phyloP scores from a whole-genome alignment of 2,329 filamentous ascomycete genomes.

The Aspergillus sp. region DNA sequence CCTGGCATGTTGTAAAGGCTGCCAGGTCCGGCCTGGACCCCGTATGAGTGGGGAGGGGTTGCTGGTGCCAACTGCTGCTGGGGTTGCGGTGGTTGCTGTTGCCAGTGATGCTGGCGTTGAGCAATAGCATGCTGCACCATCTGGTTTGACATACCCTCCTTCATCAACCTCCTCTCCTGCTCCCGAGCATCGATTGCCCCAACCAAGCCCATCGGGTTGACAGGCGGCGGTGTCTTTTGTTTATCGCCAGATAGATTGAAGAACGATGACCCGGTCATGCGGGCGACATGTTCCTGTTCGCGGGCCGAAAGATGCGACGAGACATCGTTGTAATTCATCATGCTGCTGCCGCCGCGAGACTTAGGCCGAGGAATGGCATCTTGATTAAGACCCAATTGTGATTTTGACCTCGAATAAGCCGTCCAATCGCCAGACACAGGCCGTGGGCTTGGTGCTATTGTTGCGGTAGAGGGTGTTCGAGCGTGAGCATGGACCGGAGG shows the following conservation, averaged over 20 bases:
- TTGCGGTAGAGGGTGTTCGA: conserved; percentile 55
- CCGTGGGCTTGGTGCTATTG: conserved; percentile 36
- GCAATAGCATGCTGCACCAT: conserved; percentile 72
- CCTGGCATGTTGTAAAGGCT: conserved; percentile 36
- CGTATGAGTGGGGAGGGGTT: conserved; percentile 14
- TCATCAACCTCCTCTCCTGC: conserved; percentile 71
- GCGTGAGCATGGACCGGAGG: conserved; percentile 61
- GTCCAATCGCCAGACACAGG: conserved; percentile 42
- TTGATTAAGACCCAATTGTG: conserved; percentile 31
- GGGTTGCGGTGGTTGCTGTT: conserved; percentile 30
- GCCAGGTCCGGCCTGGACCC: conserved; percentile 16
- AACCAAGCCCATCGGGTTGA: conserved; percentile 63
- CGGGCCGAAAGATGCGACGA: conserved; percentile 71
- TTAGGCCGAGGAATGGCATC: conserved; percentile 33
- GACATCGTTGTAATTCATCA: conserved; percentile 53
- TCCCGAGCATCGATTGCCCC: conserved; percentile 79
- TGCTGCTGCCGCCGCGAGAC: conserved; percentile 58
- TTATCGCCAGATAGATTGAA: conserved; percentile 63
- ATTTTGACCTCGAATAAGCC: conserved; percentile 30
- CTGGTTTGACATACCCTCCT: conserved; percentile 66
- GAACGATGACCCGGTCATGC: conserved; percentile 74
- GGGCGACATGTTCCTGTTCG: conserved; percentile 86
- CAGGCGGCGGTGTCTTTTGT: conserved; percentile 50
- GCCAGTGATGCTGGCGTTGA: conserved; percentile 61
- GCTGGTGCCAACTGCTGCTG: conserved; percentile 37